Percentiles rank a stretch among this genome's conserved stretches.
phyloP scores from a whole-genome alignment of 106 monocot species.

The Dendrobium officinale region DNA sequence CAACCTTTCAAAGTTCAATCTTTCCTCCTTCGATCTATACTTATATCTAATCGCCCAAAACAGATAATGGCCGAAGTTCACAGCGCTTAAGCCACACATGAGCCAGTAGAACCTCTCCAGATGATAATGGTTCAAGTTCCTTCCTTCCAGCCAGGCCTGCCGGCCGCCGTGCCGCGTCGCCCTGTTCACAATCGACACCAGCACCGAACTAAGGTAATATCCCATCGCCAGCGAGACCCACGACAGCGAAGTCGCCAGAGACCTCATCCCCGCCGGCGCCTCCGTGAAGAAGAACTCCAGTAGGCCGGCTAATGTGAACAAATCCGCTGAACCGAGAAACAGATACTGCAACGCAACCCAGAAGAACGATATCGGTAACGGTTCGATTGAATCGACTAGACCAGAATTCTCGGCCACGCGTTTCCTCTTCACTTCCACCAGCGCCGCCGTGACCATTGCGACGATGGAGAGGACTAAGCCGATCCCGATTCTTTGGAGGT shows the following conservation, averaged over 20 bases:
- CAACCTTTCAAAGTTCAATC: background rate
- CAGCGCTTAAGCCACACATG: conserved; percentile 50
- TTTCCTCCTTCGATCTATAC: conserved; percentile 28
- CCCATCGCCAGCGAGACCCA: conserved; percentile 78
- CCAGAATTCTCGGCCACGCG: conserved; percentile 21
- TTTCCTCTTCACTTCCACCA: conserved; percentile 68
- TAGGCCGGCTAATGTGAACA: conserved; percentile 77
- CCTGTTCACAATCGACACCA: conserved; percentile 58
- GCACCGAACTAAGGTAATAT: conserved; percentile 72
- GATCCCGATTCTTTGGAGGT: conserved; percentile 66
- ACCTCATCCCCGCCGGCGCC: conserved; percentile 65
- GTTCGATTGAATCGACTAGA: conserved; percentile 17
- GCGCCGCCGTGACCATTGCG: conserved; percentile 68
- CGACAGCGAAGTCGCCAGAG: conserved; percentile 65
- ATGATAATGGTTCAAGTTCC: conserved; percentile 47
- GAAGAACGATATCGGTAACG: conserved; percentile 72
- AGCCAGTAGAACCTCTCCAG: conserved; percentile 86
- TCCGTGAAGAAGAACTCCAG: conserved; percentile 92
- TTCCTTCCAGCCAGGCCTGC: conserved; percentile 47
- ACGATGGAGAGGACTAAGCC: conserved; percentile 60
- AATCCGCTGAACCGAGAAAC: conserved; percentile 72
- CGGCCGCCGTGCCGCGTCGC: conserved; percentile 27
- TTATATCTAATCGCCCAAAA: conserved; percentile 58
- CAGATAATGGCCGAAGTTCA: conserved; percentile 47
- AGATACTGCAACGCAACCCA: conserved; percentile 84